Evolutionary conservation across 768 basidiomycete genomes (phyloP).

Genomic region (Dacryopinax primogenitus): DNA sequence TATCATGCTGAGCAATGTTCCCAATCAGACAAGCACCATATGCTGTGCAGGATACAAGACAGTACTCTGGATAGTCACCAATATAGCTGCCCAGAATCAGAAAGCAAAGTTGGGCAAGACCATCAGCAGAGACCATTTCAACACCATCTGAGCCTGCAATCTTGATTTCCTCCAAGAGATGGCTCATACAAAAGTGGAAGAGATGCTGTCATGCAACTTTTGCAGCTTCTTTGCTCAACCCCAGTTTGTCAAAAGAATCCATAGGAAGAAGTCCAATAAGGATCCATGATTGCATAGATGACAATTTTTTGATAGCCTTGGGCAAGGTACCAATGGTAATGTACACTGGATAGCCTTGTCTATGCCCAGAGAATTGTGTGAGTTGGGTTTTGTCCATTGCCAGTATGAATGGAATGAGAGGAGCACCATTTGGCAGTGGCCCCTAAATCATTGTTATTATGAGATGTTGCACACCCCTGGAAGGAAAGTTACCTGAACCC

Average conservation of each 20-base stretch:
- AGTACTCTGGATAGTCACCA: neutral
- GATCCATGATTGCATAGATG: constrained; percentile 16
- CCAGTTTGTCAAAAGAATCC: constrained; percentile 8
- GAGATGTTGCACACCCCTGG: neutral
- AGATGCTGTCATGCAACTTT: neutral
- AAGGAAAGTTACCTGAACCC: constrained; percentile 16
- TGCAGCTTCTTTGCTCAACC: neutral
- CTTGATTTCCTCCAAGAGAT: neutral
- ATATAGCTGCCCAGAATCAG: neutral
- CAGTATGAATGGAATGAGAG: constrained; percentile 24
- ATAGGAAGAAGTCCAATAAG: constrained; percentile 26
- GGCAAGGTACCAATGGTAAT: constrained; percentile 26
- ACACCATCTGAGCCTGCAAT: neutral
- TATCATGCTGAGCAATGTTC: neutral
- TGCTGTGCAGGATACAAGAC: neutral
- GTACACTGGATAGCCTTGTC: constrained; percentile 27
- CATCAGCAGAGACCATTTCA: neutral
- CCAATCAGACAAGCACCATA: neutral
- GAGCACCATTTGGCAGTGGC: constrained; percentile 17
- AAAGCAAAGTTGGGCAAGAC: neutral
- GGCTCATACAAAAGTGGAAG: neutral
- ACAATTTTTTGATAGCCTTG: constrained; percentile 18
- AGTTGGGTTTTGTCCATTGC: constrained; percentile 26
- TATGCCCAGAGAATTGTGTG: constrained; percentile 22
- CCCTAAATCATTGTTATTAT: constrained; percentile 8